Percentiles rank a stretch among this genome's conserved stretches.
Evolutionary conservation across 441 rosid genomes (phyloP).

Genomic region (Manihot esculenta): DNA sequence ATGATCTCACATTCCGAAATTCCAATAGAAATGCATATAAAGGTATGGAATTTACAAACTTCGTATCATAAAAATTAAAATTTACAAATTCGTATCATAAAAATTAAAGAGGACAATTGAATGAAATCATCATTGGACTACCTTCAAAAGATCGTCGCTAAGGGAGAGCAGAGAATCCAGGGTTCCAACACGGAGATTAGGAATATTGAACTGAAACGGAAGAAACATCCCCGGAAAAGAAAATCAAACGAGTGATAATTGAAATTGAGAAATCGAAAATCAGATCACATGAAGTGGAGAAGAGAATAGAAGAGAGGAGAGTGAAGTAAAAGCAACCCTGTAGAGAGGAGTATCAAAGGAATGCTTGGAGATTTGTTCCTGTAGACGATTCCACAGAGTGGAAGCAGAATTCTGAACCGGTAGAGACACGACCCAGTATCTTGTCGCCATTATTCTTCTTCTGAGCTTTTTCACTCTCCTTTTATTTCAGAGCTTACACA

Average conservation of each 20-base stretch:
- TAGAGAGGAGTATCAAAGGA: slow-evolving; percentile 97
- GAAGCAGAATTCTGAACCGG: slow-evolving; percentile 77
- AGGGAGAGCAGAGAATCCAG: slow-evolving; percentile 96
- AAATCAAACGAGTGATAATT: too few species aligned
- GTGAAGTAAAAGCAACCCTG: slow-evolving; percentile 49
- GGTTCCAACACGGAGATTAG: slow-evolving; percentile 98
- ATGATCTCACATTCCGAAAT: not conserved
- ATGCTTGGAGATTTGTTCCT: slow-evolving; percentile 89
- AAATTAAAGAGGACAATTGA: not conserved
- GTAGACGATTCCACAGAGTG: slow-evolving; percentile 71
- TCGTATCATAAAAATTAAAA: not conserved
- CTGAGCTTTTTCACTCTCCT: not conserved
- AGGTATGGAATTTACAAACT: too few species aligned
- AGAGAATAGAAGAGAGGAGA: not conserved
- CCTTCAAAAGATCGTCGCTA: slow-evolving; percentile 93
- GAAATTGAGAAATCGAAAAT: slow-evolving; percentile 1
- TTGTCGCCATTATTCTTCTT: slow-evolving; percentile 57
- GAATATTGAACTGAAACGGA: slow-evolving; percentile 73
- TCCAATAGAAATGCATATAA: not conserved
- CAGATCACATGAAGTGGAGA: slow-evolving; percentile 3
- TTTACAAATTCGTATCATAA: not conserved
- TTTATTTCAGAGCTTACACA: not conserved
- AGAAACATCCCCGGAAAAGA: not conserved
- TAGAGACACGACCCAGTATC: slow-evolving; percentile 94
- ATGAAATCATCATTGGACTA: slow-evolving; percentile 26